Conservation (phyloP, 2,329 filamentous ascomycete species). For the Botrytis pseudocinerea region DNA sequence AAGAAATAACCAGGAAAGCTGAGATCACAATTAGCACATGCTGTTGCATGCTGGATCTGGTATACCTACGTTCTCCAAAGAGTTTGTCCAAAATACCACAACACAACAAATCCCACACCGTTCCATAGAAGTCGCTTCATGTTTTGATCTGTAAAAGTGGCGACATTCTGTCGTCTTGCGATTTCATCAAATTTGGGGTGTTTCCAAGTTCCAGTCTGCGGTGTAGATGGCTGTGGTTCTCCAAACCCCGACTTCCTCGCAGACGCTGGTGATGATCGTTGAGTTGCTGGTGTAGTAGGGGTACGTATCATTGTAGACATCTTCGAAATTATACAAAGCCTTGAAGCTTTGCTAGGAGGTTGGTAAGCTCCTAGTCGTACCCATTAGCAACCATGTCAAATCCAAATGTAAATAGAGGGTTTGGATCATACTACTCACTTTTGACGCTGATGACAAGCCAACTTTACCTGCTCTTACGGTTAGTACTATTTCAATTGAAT, state of each 20-base stretch:
- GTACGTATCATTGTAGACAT: constrained; percentile 34
- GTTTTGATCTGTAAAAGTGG: constrained; percentile 77
- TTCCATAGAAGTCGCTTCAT: constrained; percentile 71
- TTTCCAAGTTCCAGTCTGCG: constrained; percentile 73
- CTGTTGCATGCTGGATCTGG: not conserved
- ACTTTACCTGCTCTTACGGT: constrained; percentile 28
- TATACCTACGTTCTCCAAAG: constrained; percentile 37
- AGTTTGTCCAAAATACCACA: constrained; percentile 47
- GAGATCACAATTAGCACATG: constrained; percentile 23
- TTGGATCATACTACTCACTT: not conserved
- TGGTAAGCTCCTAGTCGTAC: not conserved
- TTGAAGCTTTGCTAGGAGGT: not conserved
- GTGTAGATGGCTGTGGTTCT: constrained; percentile 16
- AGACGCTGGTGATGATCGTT: constrained; percentile 11
- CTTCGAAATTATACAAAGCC: not conserved
- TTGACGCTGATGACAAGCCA: not conserved
- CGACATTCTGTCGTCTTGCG: constrained; percentile 73
- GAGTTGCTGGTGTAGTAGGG: constrained; percentile 34
- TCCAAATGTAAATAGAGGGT: not conserved
- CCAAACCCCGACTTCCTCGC: constrained; percentile 11
- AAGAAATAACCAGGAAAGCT: constrained; percentile 39
- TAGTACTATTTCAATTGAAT: constrained; percentile 32
- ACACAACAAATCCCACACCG: constrained; percentile 52
- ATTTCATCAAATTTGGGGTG: constrained; percentile 91
- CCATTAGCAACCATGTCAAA: constrained; percentile 6